Conservation (phyloP, 192 early-diverging fungal species). For the Coemansia asiatica region DNA sequence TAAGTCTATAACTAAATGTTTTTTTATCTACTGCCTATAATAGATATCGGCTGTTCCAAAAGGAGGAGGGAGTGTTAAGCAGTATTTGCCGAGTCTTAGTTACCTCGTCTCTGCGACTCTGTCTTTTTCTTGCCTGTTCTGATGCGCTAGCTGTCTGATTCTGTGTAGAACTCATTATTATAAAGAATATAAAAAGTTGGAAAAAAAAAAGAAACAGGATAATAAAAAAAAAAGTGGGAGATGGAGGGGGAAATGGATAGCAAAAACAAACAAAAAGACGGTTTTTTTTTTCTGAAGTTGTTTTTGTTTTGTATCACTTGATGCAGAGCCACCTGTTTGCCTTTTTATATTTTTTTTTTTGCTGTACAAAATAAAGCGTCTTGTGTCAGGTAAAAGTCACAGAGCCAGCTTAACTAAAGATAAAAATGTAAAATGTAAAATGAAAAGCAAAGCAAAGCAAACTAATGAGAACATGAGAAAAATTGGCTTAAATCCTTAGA, state of each 20-base stretch:
- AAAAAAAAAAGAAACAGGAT: not conserved
- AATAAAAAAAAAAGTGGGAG: slow-evolving; percentile 2
- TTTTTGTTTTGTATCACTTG: not conserved
- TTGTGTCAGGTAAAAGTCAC: not conserved
- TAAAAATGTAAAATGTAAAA: too few relatives aligned
- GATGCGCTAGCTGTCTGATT: slow-evolving; percentile 25
- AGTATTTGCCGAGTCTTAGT: slow-evolving; percentile 1
- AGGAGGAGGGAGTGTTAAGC: not conserved
- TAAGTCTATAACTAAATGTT: not conserved
- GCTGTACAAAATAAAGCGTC: not conserved
- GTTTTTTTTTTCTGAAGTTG: not conserved
- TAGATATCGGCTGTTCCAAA: not conserved
- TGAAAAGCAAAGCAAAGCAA: too few relatives aligned
- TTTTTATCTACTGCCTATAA: not conserved
- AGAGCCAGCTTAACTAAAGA: too few relatives aligned
- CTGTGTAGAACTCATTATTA: slow-evolving; percentile 49
- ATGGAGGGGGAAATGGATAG: not conserved
- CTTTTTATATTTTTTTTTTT: not conserved
- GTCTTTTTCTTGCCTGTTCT: slow-evolving; percentile 51
- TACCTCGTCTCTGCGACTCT: slow-evolving; percentile 54
- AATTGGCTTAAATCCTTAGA: too few relatives aligned
- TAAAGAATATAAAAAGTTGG: not conserved
- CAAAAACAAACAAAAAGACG: slow-evolving; percentile 2
- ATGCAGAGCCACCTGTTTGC: not conserved
- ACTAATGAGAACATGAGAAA: too few relatives aligned